These are phyloP conservation scores for Sonneratia caseolaris DNA, from an alignment of 345 rosid genomes.

Conservation along the genomic window DNA sequence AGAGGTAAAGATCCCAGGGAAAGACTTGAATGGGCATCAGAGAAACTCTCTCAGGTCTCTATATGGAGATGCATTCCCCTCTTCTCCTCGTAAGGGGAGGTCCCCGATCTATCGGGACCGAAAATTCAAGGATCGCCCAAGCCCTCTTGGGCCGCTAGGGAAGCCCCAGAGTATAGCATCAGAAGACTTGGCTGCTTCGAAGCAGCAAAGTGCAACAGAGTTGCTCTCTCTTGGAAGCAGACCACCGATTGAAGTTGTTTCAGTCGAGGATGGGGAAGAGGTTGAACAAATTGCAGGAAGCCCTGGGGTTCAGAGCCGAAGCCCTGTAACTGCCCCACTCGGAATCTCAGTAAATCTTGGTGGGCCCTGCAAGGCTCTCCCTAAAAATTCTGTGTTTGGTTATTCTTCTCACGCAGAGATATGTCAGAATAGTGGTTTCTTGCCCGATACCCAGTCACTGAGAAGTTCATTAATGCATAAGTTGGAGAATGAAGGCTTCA, in stretches of 20 bases:
- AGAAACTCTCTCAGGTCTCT: constrained; percentile 34
- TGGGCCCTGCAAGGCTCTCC: constrained; percentile 31
- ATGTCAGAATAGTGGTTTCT: constrained; percentile 48
- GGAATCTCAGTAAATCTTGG: constrained; percentile 53
- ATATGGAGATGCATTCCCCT: constrained; percentile 44
- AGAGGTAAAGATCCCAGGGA: constrained; percentile 21
- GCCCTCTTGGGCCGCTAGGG: constrained; percentile 72
- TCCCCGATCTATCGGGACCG: constrained; percentile 37
- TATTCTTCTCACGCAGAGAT: constrained; percentile 19
- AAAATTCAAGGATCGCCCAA: constrained; percentile 59
- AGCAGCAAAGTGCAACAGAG: constrained; percentile 61
- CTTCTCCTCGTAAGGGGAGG: constrained; percentile 60
- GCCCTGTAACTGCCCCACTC: constrained; percentile 75
- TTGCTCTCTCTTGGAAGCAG: constrained; percentile 72
- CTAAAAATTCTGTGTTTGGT: constrained; percentile 18
- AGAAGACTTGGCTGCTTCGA: constrained; percentile 41
- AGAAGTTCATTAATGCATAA: constrained; percentile 52
- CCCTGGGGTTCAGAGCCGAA: constrained; percentile 65
- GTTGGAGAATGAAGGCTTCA: constrained; percentile 53
- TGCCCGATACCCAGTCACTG: constrained; percentile 73
- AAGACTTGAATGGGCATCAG: constrained; percentile 26
- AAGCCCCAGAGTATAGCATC: constrained; percentile 54
- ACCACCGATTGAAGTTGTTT: constrained; percentile 67
- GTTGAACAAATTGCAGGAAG: constrained; percentile 77
- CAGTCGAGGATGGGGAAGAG: constrained; percentile 95